These are phyloP conservation scores for Zea mays DNA, from an alignment of 176 grass and related monocot species.

Conservation along the genomic window DNA sequence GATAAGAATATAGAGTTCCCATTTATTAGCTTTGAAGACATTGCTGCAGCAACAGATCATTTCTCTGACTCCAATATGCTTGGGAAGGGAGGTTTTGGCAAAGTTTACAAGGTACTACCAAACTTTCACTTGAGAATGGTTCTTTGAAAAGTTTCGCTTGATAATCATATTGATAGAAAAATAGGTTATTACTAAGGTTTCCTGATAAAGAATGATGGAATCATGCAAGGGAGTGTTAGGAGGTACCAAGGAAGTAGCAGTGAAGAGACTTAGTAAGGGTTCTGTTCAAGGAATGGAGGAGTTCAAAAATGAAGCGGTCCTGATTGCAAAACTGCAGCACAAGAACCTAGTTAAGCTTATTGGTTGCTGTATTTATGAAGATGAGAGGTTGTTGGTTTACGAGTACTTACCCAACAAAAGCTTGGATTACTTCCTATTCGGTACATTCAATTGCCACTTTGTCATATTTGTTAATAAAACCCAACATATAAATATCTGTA, in stretches of 20 bases:
- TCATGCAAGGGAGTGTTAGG: neutral
- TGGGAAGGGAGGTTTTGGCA: neutral
- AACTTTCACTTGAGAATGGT: neutral
- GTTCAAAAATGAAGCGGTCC: neutral
- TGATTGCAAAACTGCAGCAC: neutral
- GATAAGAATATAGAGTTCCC: neutral
- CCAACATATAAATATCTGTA: neutral
- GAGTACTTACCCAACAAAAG: neutral
- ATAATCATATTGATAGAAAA: neutral
- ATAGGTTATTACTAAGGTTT: neutral
- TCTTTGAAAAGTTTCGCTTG: neutral
- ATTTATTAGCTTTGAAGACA: neutral
- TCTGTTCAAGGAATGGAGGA: neutral
- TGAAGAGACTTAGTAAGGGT: neutral
- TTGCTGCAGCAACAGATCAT: neutral
- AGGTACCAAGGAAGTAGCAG: too few relatives aligned
- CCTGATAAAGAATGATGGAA: neutral
- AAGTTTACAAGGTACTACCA: neutral
- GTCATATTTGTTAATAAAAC: neutral
- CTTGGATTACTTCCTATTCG: neutral
- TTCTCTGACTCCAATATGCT: neutral
- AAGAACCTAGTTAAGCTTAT: neutral
- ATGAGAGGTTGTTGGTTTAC: neutral
- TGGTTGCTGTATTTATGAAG: neutral
- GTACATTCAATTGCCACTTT: neutral